Evolutionary conservation across 176 grass and related monocot species (phyloP), one percentile per base, ranked within the genome.

Genomic region (Thalia dealbata): DNA sequence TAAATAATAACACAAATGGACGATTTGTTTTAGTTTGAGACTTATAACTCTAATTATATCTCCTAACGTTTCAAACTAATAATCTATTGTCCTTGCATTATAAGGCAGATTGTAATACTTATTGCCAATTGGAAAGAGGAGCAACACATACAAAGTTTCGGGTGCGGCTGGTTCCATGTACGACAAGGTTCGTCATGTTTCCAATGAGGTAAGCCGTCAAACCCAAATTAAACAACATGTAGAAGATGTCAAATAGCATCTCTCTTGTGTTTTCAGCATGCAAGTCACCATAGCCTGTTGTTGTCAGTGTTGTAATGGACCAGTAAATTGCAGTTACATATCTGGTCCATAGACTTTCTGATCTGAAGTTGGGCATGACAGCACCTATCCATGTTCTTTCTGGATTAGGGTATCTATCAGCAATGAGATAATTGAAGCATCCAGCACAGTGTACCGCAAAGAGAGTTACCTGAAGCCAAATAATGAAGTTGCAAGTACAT

Each of bases 161-260:
- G 69, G 92, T 96, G 41, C 88, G 86, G 81, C 88, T 81, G 52
- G 83, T 88, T 76, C 85, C 88, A 62, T 96, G 81, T 10, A 96
- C 92, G 62, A 96, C 83, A 72, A 96, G 83, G 65, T 96, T 96
- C 61, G 88, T 96, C 92, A 96, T 96, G 79, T 96, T 96, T 52
- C 88, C 92, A 26, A 91, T 96, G 71, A 96, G 79, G 76, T 91
- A 96, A 72, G 88, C 81, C 45, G 88, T 91, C 66, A 96, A 67
- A 61, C 86, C 88, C 73, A 96, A 83, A 69, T 96, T 96, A 75
- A 96, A 96, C 51, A 91, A 71, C 88, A 96, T 96, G 75, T 87
- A 96, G 72, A 80, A 84, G 73, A 81, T 91, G 61, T 74, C 79
- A 75, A 96, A 91, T 61, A 88, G 45, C 92, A 91, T 96, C 67